Conservation (phyloP, 805 yeast species). For the Wickerhamiella domercqiae region DNA sequence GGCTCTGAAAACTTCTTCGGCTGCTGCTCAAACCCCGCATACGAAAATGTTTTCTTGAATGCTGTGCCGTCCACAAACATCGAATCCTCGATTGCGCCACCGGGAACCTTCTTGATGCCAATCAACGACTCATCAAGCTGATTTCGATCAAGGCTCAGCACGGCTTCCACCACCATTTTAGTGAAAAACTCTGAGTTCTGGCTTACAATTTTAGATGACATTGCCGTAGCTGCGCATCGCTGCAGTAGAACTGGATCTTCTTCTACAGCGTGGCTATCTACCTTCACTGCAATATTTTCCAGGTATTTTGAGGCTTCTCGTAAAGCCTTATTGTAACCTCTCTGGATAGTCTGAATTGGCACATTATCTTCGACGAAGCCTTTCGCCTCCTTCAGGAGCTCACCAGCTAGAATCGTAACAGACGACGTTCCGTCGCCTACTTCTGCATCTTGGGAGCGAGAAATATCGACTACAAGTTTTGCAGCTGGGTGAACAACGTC, state of each 20-base stretch:
- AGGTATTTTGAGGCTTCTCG: slow-evolving; percentile 59
- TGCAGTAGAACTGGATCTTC: slow-evolving; percentile 65
- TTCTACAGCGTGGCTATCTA: slow-evolving; percentile 35
- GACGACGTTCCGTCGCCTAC: slow-evolving; percentile 98
- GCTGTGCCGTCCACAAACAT: slow-evolving; percentile 86
- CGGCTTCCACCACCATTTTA: slow-evolving; percentile 94
- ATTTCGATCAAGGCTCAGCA: slow-evolving; percentile 64
- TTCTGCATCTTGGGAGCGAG: slow-evolving; percentile 94
- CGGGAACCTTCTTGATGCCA: slow-evolving; percentile 89
- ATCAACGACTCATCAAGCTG: slow-evolving; percentile 80
- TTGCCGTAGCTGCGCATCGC: slow-evolving; percentile 92
- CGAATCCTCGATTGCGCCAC: slow-evolving; percentile 94
- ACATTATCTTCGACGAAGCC: slow-evolving; percentile 91
- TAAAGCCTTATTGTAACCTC: slow-evolving; percentile 77
- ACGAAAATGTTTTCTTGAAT: slow-evolving; percentile 89
- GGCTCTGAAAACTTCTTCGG: slow-evolving; percentile 76
- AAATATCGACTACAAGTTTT: slow-evolving; percentile 81
- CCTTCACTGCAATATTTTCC: slow-evolving; percentile 58
- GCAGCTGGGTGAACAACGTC: slow-evolving; percentile 99
- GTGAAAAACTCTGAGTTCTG: slow-evolving; percentile 82
- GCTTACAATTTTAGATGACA: slow-evolving; percentile 87
- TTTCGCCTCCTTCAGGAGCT: slow-evolving; percentile 78
- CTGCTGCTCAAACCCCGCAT: slow-evolving; percentile 98
- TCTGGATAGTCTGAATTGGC: slow-evolving; percentile 73
- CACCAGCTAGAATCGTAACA: slow-evolving; percentile 83